Base-by-base conservation (phyloP, 441 rosid genomes). In the Erysimum pusillum region DNA sequence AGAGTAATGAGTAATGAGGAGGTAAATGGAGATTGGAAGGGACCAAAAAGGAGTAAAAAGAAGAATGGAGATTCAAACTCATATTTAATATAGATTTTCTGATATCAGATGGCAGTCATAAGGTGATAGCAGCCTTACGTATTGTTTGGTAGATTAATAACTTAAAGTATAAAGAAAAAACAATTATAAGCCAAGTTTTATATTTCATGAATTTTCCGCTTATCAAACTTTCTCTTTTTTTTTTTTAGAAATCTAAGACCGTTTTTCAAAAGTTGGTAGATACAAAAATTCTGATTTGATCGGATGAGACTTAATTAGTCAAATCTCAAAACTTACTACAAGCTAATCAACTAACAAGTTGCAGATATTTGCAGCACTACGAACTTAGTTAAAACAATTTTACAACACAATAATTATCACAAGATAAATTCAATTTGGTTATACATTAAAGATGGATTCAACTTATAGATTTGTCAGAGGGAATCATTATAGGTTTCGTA, bases 181-280 rank as follows among this genome's bases (percentile, higher is more conserved):
- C 17, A 69, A 34, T 62, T 63, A 63, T 25, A 25, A 76, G 52
- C 70, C 36, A 76, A 70, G 76, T 63, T 69, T 60, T n/a, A n/a
- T 53, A 63, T 11, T 42, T 52, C 56, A 42, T 22, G 9, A 69
- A 6, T 25, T 69, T 48, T 42, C 59, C 11, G 13, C 17, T 59
- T 65, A 66, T 51, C 51, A 65, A 66, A 18, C 32, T 41, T 4
- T 64, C 14, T 31, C 8, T n/a, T n/a, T n/a, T n/a, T 22, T 7
- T 14, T 44, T 17, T 12, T 39, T 58, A 9, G 28, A 15, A 36
- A 17, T 12, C 41, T 53, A 18, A 17, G 44, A 34, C 32, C 9
- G 22, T 20, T 76, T 62, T 71, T 31, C 75, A 70, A 71, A 77
- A 46, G 72, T 71, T 71, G 72, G 80, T 2, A 12, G 9, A 62